These are phyloP conservation scores for Plasmodium gallinaceum DNA, from an alignment of 169 alveolate species.

Conservation along the genomic window DNA sequence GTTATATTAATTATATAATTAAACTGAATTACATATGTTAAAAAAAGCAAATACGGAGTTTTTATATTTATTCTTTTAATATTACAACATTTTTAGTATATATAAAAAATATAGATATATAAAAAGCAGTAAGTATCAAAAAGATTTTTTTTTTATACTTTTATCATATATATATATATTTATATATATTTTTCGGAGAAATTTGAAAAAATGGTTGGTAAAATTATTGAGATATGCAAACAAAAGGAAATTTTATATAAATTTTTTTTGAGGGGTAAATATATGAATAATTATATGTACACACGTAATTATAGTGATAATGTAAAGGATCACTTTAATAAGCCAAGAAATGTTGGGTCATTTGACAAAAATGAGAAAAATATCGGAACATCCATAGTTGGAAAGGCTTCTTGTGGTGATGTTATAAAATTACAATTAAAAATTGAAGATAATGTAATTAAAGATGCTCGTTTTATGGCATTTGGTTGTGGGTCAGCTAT, in stretches of 20 bases:
- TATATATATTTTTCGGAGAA: not conserved
- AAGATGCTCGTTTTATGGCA: slow-evolving; percentile 97
- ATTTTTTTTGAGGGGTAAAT: slow-evolving; percentile 22
- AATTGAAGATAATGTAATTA: slow-evolving; percentile 94
- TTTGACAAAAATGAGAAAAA: slow-evolving; percentile 86
- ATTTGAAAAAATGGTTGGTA: slow-evolving; percentile 18
- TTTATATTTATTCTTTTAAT: too few relatives aligned
- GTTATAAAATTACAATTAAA: slow-evolving; percentile 97
- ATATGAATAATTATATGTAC: slow-evolving; percentile 2
- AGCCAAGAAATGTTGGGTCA: slow-evolving; percentile 94
- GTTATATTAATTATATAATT: too few relatives aligned
- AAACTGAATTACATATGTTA: too few relatives aligned
- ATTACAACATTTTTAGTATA: too few relatives aligned
- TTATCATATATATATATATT: not conserved
- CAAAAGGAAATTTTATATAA: slow-evolving; percentile 4
- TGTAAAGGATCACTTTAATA: slow-evolving; percentile 94
- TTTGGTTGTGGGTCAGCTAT: slow-evolving; percentile 99
- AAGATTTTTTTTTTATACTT: not conserved
- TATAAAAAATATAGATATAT: too few relatives aligned
- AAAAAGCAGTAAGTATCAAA: too few relatives aligned
- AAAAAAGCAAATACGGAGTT: too few relatives aligned
- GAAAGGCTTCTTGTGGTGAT: slow-evolving; percentile 99
- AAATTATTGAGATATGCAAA: slow-evolving; percentile 15
- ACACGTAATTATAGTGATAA: slow-evolving; percentile 85
- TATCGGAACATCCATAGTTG: slow-evolving; percentile 98